A percentile compares a stretch with the other conserved stretches of the same genome.
phyloP scores from a whole-genome alignment of 768 basidiomycete species.

The Goffeauzyma gilvescens region DNA sequence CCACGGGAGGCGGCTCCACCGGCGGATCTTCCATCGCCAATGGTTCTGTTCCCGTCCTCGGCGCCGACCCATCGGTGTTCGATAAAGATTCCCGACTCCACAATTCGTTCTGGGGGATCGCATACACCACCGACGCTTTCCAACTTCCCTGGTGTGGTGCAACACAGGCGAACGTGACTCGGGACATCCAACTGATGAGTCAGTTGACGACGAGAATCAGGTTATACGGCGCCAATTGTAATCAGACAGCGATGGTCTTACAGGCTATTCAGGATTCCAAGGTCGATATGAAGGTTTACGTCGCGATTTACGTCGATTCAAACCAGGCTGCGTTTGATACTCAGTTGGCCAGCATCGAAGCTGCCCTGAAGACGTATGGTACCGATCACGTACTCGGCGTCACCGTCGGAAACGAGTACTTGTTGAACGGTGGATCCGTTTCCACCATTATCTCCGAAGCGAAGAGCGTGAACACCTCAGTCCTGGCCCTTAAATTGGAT shows the following conservation, averaged over 20 bases:
- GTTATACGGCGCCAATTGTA: conserved; percentile 52
- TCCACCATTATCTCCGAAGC: conserved; percentile 50
- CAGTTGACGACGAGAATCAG: conserved; percentile 48
- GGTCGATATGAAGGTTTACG: conserved; percentile 59
- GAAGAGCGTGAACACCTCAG: conserved; percentile 33
- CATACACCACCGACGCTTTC: conserved; percentile 45
- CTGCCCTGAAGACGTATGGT: conserved; percentile 59
- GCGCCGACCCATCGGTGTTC: conserved; percentile 57
- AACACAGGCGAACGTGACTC: conserved; percentile 24
- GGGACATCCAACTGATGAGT: conserved; percentile 45
- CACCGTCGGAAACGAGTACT: conserved; percentile 9
- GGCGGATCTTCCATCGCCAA: conserved; percentile 39
- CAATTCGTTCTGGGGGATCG: conserved; percentile 64
- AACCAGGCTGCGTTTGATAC: conserved; percentile 48
- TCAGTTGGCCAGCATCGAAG: conserved; percentile 49
- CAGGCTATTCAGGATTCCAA: conserved; percentile 81
- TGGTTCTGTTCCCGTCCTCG: too few species aligned
- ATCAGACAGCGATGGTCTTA: conserved; percentile 38
- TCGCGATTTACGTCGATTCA: conserved; percentile 39
- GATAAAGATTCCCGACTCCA: conserved; percentile 47
- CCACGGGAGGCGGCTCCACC: conserved; percentile 27
- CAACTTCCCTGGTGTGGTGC: conserved; percentile 16
- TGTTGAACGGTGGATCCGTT: too few species aligned
- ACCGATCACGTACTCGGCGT: conserved; percentile 50
- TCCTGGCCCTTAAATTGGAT: conserved; percentile 38